These are phyloP conservation scores for Gossypium trilobum DNA, from an alignment of 441 rosid genomes.

Conservation along the genomic window DNA sequence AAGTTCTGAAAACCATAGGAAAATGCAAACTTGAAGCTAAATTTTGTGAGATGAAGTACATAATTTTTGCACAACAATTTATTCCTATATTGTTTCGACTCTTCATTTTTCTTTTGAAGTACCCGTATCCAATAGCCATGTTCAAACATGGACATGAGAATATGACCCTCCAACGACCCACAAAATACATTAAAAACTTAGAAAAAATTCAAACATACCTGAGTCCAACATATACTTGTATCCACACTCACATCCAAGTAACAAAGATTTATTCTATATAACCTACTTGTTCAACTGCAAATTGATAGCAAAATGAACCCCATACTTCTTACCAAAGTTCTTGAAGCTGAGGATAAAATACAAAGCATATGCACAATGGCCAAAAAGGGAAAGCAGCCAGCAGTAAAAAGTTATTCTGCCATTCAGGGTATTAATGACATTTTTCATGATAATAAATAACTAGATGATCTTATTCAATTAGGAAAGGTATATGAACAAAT, in stretches of 20 bases:
- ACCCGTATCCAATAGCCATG: background rate
- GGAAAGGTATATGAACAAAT: background rate
- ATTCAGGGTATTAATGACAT: background rate
- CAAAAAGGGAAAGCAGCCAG: background rate
- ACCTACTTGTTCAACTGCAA: background rate
- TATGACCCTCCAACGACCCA: background rate
- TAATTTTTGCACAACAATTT: background rate
- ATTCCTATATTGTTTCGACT: background rate
- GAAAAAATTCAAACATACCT: background rate
- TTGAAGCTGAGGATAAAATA: background rate
- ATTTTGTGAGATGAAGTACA: background rate
- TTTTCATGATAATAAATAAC: background rate
- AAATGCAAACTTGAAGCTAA: background rate
- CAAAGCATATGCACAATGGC: background rate
- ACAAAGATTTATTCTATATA: background rate
- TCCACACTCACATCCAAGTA: background rate
- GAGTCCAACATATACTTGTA: background rate
- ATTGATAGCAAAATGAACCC: constrained; percentile 1
- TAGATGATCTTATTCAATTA: background rate
- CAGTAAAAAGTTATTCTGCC: background rate
- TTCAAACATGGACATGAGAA: background rate
- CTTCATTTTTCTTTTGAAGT: background rate
- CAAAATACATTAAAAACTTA: background rate
- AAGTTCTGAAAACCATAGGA: constrained; percentile 2
- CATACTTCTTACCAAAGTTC: background rate